Conservation (phyloP, 495 filamentous ascomycete genomes). For the Choiromyces venosus region DNA sequence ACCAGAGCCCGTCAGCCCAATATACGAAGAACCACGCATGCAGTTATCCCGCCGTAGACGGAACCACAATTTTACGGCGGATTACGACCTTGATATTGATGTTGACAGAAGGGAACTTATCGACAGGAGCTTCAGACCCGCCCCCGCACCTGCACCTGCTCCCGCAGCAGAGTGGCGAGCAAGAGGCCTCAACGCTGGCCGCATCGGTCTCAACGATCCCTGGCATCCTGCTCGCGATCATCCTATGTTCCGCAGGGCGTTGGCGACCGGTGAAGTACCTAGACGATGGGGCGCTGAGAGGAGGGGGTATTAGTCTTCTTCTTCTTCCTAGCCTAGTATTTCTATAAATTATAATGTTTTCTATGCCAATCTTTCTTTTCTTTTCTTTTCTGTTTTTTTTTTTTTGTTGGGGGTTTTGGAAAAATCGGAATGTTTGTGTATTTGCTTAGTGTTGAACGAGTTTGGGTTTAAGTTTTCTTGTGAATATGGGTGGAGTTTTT, state of each 20-base stretch:
- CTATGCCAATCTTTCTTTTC: no score
- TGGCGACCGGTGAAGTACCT: not conserved
- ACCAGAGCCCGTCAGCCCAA: slow-evolving; percentile 31
- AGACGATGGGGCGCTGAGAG: not conserved
- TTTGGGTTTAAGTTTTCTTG: not conserved
- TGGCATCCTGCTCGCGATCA: not conserved
- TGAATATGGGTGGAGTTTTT: slow-evolving; percentile 4
- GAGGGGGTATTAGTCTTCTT: not conserved
- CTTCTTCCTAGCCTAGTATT: no score
- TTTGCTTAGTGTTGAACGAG: not conserved
- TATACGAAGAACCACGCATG: not conserved
- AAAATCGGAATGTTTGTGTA: not conserved
- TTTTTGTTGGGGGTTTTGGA: not conserved
- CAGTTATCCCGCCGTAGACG: slow-evolving; percentile 14
- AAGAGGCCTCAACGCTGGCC: not conserved
- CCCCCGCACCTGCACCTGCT: not conserved
- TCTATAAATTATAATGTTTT: no score
- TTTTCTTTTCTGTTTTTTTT: not conserved
- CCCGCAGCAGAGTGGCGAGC: not conserved
- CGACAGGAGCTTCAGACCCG: not conserved
- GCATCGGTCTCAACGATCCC: not conserved
- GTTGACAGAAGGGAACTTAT: not conserved
- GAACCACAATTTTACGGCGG: slow-evolving; percentile 23
- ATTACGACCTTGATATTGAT: slow-evolving; percentile 10
- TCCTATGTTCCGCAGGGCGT: not conserved